These are phyloP conservation scores for Globisporangium nodosum DNA, from an alignment of 352 stramenopile genomes.

Conservation along the genomic window DNA sequence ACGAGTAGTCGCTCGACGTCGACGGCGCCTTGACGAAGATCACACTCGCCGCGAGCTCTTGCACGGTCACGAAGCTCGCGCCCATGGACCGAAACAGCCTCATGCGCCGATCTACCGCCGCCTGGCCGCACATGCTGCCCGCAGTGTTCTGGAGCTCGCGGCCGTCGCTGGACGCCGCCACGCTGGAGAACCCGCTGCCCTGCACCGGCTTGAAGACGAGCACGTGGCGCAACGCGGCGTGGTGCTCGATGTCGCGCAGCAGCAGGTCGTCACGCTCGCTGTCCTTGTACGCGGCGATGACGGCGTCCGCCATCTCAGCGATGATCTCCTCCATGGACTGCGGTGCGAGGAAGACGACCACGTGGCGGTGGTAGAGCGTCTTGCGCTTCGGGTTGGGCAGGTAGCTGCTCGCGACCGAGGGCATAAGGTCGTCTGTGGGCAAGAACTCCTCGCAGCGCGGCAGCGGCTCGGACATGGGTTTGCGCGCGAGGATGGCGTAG, in stretches of 20 bases:
- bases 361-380: constrained; percentile 64
- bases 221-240: constrained; percentile 39
- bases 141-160: constrained; percentile 15
- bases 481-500: constrained; percentile 66
- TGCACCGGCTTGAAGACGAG: constrained; percentile 59
- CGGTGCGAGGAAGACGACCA: constrained; percentile 68
- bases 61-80: constrained; percentile 66
- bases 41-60: constrained; percentile 76
- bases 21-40: constrained; percentile 72
- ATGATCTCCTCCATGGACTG: constrained; percentile 79
- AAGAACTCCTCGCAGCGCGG: constrained; percentile 75
- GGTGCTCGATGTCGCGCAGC: constrained; percentile 46
- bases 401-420: constrained; percentile 57
- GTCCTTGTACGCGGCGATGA: constrained; percentile 52
- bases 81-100: constrained; percentile 55
- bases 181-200: constrained; percentile 51
- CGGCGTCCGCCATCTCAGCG: constrained; percentile 63
- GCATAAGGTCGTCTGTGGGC: constrained; percentile 53
- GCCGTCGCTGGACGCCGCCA: constrained; percentile 39
- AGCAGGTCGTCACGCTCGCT: constrained; percentile 48
- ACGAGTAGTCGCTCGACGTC: constrained; percentile 42
- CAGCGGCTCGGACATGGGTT: constrained; percentile 65
- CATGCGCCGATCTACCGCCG: constrained; percentile 50
- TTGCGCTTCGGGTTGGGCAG: constrained; percentile 72
- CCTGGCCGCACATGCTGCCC: not conserved